Conservation (phyloP, 768 basidiomycete genomes). For the Boletus sp. region DNA sequence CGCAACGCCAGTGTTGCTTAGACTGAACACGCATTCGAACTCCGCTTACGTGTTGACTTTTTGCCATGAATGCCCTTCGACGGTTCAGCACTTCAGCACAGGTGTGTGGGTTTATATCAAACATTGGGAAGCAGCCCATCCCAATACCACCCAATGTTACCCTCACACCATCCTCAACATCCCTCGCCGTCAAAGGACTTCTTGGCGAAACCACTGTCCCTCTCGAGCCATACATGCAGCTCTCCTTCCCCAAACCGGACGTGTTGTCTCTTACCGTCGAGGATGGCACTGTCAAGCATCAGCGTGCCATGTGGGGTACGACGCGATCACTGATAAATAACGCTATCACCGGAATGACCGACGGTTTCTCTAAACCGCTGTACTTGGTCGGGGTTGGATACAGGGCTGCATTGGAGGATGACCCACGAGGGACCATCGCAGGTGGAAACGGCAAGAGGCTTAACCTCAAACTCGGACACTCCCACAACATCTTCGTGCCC, state of each 20-base stretch:
- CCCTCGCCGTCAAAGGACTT: slow-evolving; percentile 55
- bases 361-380: slow-evolving; percentile 79
- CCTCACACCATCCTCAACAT: slow-evolving; percentile 34
- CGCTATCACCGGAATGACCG: slow-evolving; percentile 85
- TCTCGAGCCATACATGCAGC: slow-evolving; percentile 45
- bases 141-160: slow-evolving; percentile 49
- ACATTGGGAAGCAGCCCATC: slow-evolving; percentile 60
- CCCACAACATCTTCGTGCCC: slow-evolving; percentile 80
- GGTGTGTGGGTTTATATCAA: slow-evolving; percentile 49
- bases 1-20: background rate
- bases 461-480: slow-evolving; percentile 90
- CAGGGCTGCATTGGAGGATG: slow-evolving; percentile 80
- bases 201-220: slow-evolving; percentile 49
- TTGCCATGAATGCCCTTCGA: slow-evolving; percentile 25
- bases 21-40: no score
- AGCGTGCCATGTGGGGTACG: slow-evolving; percentile 93
- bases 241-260: slow-evolving; percentile 33
- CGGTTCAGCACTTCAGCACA: slow-evolving; percentile 50
- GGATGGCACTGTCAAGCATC: slow-evolving; percentile 64
- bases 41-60: background rate
- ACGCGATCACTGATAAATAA: slow-evolving; percentile 88
- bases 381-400: slow-evolving; percentile 95
- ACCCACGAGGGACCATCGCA: slow-evolving; percentile 57
- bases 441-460: slow-evolving; percentile 65
- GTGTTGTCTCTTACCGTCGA: slow-evolving; percentile 43